Conservation (phyloP, 768 basidiomycete genomes). For the Boletus rubescentipes region DNA sequence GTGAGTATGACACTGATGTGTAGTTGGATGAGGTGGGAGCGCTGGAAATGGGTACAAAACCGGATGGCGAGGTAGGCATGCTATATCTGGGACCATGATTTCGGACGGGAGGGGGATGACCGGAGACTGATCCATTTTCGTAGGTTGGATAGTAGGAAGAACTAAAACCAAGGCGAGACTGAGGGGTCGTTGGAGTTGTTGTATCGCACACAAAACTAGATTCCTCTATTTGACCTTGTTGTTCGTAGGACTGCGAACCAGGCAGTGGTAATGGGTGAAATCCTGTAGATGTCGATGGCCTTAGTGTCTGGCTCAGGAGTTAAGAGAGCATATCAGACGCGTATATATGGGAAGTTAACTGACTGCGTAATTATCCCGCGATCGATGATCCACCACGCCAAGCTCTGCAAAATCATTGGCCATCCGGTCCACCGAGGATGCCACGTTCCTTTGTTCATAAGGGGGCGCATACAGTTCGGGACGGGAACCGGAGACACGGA, state of each 20-base stretch:
- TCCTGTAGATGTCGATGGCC: conserved; percentile 36
- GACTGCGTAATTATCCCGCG: conserved; percentile 62
- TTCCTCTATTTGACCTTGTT: conserved; percentile 32
- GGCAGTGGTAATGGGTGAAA: conserved; percentile 36
- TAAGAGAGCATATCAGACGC: conserved; percentile 22
- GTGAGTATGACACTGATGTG: conserved; percentile 34
- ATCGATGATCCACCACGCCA: conserved; percentile 47
- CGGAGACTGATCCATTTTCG: conserved; percentile 36
- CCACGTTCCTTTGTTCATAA: conserved; percentile 56
- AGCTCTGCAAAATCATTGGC: conserved; percentile 68
- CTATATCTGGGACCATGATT: conserved; percentile 63
- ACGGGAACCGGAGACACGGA: conserved; percentile 61
- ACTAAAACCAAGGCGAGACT: conserved; percentile 32
- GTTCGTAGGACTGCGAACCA: conserved; percentile 41
- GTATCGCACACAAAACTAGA: conserved; percentile 39
- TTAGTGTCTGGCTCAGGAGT: conserved; percentile 36
- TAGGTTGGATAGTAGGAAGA: conserved; percentile 46
- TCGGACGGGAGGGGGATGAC: conserved; percentile 34
- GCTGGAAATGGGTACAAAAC: conserved; percentile 58
- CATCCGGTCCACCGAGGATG: conserved; percentile 50
- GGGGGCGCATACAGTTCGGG: conserved; percentile 73
- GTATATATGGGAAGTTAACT: conserved; percentile 24
- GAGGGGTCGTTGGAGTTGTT: conserved; percentile 37
- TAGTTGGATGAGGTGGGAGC: conserved; percentile 38
- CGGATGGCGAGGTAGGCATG: conserved; percentile 63